Conservation (phyloP, 1,284 basidiomycete genomes). For the Cryptococcus amylolentus region DNA sequence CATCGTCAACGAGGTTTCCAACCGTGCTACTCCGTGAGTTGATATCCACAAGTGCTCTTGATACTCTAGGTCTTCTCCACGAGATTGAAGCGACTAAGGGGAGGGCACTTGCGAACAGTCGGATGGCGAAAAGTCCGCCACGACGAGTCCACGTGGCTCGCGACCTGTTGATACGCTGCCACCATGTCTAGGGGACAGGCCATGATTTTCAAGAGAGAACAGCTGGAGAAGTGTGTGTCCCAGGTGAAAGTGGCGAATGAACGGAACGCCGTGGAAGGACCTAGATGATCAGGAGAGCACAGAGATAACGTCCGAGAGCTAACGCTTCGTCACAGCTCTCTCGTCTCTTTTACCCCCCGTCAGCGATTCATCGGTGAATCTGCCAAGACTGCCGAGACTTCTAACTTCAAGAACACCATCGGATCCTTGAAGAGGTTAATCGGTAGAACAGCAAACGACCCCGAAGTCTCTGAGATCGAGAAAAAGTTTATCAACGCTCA, state of each 20-base stretch:
- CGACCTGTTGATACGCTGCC: too few species aligned
- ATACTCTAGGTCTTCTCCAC: neutral
- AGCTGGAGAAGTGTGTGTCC: too few species aligned
- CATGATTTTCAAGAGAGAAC: too few species aligned
- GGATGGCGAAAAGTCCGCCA: too few species aligned
- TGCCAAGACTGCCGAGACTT: slow-evolving; percentile 95
- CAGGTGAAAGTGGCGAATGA: too few species aligned
- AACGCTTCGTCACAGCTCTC: slow-evolving; percentile 58
- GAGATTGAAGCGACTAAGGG: too few species aligned
- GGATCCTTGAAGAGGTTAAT: slow-evolving; percentile 84
- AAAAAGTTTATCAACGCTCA: slow-evolving; percentile 83
- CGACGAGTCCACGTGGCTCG: too few species aligned
- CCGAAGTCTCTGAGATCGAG: slow-evolving; percentile 74
- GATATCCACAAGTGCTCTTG: neutral
- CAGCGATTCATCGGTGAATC: slow-evolving; percentile 85
- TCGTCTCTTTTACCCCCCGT: slow-evolving; percentile 85
- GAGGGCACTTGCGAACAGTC: too few species aligned
- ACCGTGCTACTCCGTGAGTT: slow-evolving; percentile 83
- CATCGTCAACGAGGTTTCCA: slow-evolving; percentile 91
- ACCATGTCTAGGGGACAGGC: too few species aligned
- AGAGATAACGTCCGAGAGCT: neutral
- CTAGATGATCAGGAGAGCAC: too few species aligned
- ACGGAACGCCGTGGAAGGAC: too few species aligned
- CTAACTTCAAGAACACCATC: slow-evolving; percentile 93
- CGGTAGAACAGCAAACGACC: slow-evolving; percentile 70